Evolutionary conservation across 2,329 filamentous ascomycete species (phyloP).

Genomic region (Botrytis hyacinthi): DNA sequence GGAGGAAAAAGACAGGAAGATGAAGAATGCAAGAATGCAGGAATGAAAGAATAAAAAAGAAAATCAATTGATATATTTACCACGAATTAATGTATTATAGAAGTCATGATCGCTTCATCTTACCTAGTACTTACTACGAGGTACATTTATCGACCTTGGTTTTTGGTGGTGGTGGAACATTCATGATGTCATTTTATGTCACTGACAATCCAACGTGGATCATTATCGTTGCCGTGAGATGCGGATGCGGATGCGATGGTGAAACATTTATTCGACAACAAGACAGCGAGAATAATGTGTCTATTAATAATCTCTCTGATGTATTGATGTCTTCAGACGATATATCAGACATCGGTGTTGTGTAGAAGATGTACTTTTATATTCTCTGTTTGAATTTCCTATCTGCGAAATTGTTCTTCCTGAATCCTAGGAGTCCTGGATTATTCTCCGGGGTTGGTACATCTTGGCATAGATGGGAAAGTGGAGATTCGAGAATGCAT

Average conservation of each 20-base stretch:
- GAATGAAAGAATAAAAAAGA: too few species aligned
- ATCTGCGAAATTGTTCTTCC: not conserved
- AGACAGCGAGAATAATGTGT: not conserved
- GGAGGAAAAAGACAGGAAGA: not conserved
- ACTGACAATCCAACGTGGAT: not conserved
- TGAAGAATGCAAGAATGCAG: not conserved
- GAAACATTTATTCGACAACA: not conserved
- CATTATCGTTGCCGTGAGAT: not conserved
- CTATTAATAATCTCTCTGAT: not conserved
- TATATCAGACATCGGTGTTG: not conserved
- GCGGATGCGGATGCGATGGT: not conserved
- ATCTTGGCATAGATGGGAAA: not conserved
- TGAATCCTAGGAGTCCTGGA: not conserved
- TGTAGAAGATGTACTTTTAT: not conserved
- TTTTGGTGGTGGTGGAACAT: slow-evolving; percentile 9
- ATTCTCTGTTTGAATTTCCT: not conserved
- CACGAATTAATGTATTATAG: not conserved
- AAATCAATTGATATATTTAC: not conserved
- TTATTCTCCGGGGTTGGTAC: not conserved
- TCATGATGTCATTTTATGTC: slow-evolving; percentile 11
- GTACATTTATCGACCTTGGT: not conserved
- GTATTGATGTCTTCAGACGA: not conserved
- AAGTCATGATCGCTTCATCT: not conserved
- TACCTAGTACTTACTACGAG: not conserved
- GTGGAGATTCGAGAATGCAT: not conserved